Evolutionary conservation across 495 filamentous ascomycete species (phyloP).

Genomic region (Aspergillus cristatus): DNA sequence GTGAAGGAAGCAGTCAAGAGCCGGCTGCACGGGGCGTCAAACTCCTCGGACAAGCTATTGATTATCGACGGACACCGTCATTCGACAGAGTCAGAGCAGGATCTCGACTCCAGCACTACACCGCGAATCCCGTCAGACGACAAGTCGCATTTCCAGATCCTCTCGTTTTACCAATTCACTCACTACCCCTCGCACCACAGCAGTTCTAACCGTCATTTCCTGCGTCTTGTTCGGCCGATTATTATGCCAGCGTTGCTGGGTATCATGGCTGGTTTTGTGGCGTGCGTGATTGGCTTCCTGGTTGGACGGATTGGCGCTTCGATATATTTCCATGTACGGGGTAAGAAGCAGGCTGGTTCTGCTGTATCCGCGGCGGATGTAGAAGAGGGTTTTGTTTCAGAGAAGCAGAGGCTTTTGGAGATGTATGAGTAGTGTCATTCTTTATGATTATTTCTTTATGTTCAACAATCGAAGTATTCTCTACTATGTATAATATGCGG

Average conservation of each 20-base stretch:
- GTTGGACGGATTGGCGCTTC: constrained; percentile 28
- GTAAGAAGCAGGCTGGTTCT: constrained; percentile 3
- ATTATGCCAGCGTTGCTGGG: constrained; percentile 32
- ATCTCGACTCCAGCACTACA: too few species aligned
- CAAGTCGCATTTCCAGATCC: too few species aligned
- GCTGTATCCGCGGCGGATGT: not conserved
- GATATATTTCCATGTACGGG: constrained; percentile 14
- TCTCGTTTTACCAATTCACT: not conserved
- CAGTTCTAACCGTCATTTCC: constrained; percentile 12
- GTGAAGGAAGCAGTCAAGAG: constrained; percentile 2
- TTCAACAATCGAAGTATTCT: too few species aligned
- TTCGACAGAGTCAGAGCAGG: too few species aligned
- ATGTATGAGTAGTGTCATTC: constrained; percentile 7
- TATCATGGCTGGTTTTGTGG: constrained; percentile 28
- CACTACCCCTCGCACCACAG: constrained; percentile 12
- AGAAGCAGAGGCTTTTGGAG: constrained; percentile 14
- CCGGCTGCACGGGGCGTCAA: constrained; percentile 9
- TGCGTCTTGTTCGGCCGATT: constrained; percentile 21
- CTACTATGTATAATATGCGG: too few species aligned
- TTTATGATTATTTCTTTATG: too few species aligned
- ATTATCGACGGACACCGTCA: not conserved
- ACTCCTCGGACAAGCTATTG: constrained; percentile 2
- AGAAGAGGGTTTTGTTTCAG: constrained; percentile 13
- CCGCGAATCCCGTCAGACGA: too few species aligned
- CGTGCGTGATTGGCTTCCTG: constrained; percentile 33